A percentile compares a stretch with the other conserved stretches of the same genome.
Evolutionary conservation across 352 stramenopile species (phyloP).

Genomic region (Phytophthora lateralis): DNA sequence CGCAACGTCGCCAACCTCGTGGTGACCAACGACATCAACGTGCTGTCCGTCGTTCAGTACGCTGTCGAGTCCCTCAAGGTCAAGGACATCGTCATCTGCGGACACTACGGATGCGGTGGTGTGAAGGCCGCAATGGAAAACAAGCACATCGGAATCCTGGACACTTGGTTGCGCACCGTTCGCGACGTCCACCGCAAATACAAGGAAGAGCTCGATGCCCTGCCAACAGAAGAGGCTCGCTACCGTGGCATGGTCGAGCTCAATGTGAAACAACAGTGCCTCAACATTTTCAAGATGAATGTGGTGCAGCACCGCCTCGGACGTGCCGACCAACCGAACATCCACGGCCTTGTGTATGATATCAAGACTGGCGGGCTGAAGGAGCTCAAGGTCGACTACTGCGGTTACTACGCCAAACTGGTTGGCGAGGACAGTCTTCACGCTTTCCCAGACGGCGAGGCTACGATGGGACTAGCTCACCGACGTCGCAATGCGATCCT

Average conservation of each 20-base stretch:
- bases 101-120: constrained; percentile 92
- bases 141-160: constrained; percentile 78
- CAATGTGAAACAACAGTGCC: constrained; percentile 90
- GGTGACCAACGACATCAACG: constrained; percentile 73
- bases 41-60: constrained; percentile 69
- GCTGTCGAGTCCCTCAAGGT: constrained; percentile 91
- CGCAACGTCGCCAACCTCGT: constrained; percentile 90
- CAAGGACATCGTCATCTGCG: constrained; percentile 92
- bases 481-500: constrained; percentile 62
- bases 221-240: constrained; percentile 33
- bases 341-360: constrained; percentile 90
- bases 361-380: constrained; percentile 82
- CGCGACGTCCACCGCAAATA: constrained; percentile 78
- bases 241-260: constrained; percentile 82
- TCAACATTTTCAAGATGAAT: constrained; percentile 92
- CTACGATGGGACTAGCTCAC: constrained; percentile 49
- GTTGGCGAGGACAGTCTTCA: constrained; percentile 58
- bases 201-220: constrained; percentile 78
- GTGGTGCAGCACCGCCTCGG: constrained; percentile 84
- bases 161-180: constrained; percentile 94
- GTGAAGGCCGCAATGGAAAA: constrained; percentile 85
- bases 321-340: constrained; percentile 72
- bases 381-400: constrained; percentile 82
- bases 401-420: constrained; percentile 52
- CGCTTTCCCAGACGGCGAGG: constrained; percentile 61